phyloP scores from a whole-genome alignment of 345 rosid species.

The Kandelia obovata region DNA sequence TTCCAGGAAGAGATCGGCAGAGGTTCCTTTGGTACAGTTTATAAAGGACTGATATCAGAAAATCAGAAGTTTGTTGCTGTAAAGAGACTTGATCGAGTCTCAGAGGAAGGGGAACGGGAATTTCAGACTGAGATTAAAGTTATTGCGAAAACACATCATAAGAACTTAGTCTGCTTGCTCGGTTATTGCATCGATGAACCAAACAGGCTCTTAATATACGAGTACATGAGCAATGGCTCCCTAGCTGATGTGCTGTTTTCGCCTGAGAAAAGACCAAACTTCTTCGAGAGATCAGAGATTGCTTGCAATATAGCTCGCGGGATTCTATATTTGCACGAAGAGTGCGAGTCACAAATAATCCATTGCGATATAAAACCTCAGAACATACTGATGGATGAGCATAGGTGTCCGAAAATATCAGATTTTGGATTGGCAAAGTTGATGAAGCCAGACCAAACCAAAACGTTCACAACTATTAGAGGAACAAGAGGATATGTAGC shows the following conservation, averaged over 20 bases:
- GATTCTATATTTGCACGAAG: constrained; percentile 27
- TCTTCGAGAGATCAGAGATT: constrained; percentile 20
- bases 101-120: constrained; percentile 17
- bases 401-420: constrained; percentile 18
- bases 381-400: constrained; percentile 28
- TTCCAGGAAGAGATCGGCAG: constrained; percentile 33
- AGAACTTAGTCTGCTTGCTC: constrained; percentile 23
- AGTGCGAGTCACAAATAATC: constrained; percentile 31
- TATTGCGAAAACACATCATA: constrained; percentile 32
- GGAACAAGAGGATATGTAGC: constrained; percentile 30
- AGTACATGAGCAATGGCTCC: constrained; percentile 33
- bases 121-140: constrained; percentile 26
- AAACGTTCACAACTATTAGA: constrained; percentile 21
- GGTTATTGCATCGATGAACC: constrained; percentile 26
- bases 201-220: constrained; percentile 26
- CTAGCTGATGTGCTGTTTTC: constrained; percentile 27
- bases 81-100: constrained; percentile 20
- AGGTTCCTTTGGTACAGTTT: constrained; percentile 30
- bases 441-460: constrained; percentile 31
- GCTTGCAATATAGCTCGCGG: constrained; percentile 31
- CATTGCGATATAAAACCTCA: constrained; percentile 35
- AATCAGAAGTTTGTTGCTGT: constrained; percentile 19
- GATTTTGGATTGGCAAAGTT: constrained; percentile 37
- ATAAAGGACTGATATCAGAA: constrained; percentile 15
- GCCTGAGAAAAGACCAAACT: constrained; percentile 6